Evolutionary conservation across 2,329 filamentous ascomycete species (phyloP).

Genomic region (Verticillium isaacii): DNA sequence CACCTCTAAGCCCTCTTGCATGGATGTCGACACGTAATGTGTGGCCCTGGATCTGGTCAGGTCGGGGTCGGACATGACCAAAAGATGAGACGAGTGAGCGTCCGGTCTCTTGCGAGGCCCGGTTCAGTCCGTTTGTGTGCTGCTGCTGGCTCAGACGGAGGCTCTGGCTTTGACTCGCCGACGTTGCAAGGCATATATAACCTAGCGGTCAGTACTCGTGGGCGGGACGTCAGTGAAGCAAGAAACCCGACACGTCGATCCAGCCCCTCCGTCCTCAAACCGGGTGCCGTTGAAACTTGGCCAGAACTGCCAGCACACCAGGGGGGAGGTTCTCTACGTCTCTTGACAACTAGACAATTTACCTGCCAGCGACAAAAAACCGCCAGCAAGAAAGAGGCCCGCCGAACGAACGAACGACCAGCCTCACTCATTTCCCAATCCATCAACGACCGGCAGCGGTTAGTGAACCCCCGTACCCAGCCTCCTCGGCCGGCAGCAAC

Average conservation of each 20-base stretch:
- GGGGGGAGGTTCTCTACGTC: too few relatives aligned
- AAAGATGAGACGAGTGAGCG: neutral
- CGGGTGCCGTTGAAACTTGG: neutral
- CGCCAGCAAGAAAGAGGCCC: too few relatives aligned
- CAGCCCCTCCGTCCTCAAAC: neutral
- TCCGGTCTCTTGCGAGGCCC: neutral
- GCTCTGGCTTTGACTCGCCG: too few relatives aligned
- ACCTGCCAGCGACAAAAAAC: neutral
- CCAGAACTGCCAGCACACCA: too few relatives aligned
- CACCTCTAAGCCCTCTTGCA: neutral
- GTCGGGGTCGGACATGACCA: neutral
- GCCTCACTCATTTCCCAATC: neutral
- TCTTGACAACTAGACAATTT: too few relatives aligned
- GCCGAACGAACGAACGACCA: neutral
- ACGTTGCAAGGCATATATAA: neutral
- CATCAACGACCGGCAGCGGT: neutral
- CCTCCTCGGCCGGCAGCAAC: neutral
- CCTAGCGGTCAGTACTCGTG: neutral
- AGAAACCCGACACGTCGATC: neutral
- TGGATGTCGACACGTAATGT: neutral
- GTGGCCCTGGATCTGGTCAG: neutral
- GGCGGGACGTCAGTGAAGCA: neutral
- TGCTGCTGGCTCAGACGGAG: neutral
- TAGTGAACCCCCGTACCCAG: neutral
- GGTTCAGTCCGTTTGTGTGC: neutral